Percentiles rank a stretch among this genome's conserved stretches.
phyloP scores from a whole-genome alignment of 345 rosid species.

The Hibiscus tridactylites region DNA sequence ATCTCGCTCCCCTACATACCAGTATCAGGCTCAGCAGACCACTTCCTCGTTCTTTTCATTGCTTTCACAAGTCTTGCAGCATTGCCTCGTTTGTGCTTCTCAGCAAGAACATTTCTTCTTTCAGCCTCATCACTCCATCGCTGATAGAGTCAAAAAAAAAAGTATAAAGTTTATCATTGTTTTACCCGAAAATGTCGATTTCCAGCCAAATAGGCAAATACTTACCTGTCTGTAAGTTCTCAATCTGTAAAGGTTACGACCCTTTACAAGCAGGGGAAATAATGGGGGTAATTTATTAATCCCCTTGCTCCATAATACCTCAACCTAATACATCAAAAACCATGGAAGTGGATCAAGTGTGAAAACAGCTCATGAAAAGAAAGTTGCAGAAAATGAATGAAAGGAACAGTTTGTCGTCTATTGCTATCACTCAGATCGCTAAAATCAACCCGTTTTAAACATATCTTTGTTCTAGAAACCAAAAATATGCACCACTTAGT shows the following conservation, averaged over 20 bases:
- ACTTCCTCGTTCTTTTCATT: conserved; percentile 24
- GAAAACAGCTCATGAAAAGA: not conserved
- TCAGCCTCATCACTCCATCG: conserved; percentile 45
- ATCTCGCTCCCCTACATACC: conserved; percentile 9
- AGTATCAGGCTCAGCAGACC: conserved; percentile 18
- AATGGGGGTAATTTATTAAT: conserved; percentile 40
- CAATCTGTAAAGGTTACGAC: conserved; percentile 54
- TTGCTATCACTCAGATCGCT: not conserved
- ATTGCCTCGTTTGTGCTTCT: conserved; percentile 56
- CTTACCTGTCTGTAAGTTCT: conserved; percentile 50
- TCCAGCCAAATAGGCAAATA: not conserved
- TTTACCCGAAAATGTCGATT: not conserved
- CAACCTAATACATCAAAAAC: conserved; percentile 20
- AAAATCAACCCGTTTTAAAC: not conserved
- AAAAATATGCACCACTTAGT: not conserved
- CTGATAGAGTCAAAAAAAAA: conserved; percentile 21
- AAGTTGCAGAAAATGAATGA: not conserved
- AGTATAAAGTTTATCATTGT: not conserved
- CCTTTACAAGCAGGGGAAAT: conserved; percentile 57
- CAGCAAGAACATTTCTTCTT: conserved; percentile 37
- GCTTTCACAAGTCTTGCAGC: conserved; percentile 46
- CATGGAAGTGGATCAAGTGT: conserved; percentile 7
- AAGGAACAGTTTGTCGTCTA: not conserved
- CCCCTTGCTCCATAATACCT: conserved; percentile 56
- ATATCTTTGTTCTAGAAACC: not conserved